Evolutionary conservation across 331 rosid species (phyloP), one percentile per base, ranked within the genome.

Genomic region (Spiraea crenata): DNA sequence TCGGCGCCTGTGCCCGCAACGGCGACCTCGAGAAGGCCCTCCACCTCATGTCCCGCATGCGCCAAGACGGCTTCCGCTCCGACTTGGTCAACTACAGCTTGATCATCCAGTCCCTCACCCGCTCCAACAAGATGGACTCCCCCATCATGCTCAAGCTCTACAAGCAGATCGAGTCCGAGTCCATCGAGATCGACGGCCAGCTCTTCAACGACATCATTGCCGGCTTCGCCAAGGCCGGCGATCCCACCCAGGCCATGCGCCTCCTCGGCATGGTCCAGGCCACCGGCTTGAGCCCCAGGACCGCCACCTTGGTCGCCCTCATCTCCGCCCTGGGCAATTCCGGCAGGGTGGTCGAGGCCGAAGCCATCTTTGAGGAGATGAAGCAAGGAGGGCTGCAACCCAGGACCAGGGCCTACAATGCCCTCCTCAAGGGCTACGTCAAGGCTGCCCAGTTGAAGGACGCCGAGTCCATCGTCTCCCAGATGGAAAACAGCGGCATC

Each of bases 1-100:
- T 95, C 48, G 85, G 89, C 57, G 97, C 99, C 7, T 95, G 97
- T 52, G 96, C 99, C 0, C 92, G 96, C 37, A 95, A 95, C 69
- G 87, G 84, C 10, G 99, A 91, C 82, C 67, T 91, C 14, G 97
- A 91, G 56, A 89, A 89, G 77, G 99, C 99, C 0, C 91, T 91
- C 5, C 89, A 81, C 67, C 65, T 95, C 44, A 87, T 95, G 87
- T 86, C 97, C 6, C 76, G 87, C 75, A 95, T 95, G 97, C 96
- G 96, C 44, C 81, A 79, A 51, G 99, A 89, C 70, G 96, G 99
- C 38, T 95, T 69, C 72, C 91, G 81, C 4, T 90, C 99, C 1
- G 97, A 95, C 75, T 82, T 89, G 60, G 82, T 91, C 16, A 89
- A 91, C 48, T 95, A 87, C 87, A 91, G 99, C 67, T 78, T 83